Evolutionary conservation across 257 asterid species (phyloP).

Genomic region (Capsicum chinense): DNA sequence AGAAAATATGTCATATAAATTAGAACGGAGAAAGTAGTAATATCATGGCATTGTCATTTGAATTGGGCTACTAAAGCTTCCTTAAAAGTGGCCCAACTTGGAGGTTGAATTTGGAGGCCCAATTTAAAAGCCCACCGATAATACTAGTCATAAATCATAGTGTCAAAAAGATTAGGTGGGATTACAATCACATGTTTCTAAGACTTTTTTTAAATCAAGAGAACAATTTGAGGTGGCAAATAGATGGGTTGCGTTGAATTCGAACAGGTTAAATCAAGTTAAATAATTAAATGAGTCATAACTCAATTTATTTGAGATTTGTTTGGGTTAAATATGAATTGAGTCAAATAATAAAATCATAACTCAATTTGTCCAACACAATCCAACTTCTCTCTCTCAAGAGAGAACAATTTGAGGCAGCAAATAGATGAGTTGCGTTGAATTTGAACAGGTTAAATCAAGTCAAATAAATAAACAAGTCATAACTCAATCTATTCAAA

Average conservation of each 20-base stretch:
- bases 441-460: neutral
- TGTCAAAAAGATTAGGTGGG: neutral
- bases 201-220: neutral
- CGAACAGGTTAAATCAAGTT: neutral
- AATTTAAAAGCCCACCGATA: neutral
- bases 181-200: neutral
- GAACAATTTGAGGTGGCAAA: neutral
- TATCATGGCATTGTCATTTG: neutral
- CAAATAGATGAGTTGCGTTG: neutral
- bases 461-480: neutral
- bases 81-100: neutral
- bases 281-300: neutral
- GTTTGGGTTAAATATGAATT: no score
- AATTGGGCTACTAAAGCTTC: conserved; percentile 6
- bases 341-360: no score
- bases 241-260: neutral
- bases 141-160: neutral
- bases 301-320: neutral
- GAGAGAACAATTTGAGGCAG: neutral
- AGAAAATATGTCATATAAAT: neutral
- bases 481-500: neutral
- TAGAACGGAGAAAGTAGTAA: neutral
- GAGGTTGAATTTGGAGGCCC: conserved; percentile 6
- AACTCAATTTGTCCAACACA: no score
- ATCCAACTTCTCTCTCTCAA: no score